These are phyloP conservation scores for Aspergillus conjunctus DNA, from an alignment of 495 filamentous ascomycete genomes.

Conservation along the genomic window DNA sequence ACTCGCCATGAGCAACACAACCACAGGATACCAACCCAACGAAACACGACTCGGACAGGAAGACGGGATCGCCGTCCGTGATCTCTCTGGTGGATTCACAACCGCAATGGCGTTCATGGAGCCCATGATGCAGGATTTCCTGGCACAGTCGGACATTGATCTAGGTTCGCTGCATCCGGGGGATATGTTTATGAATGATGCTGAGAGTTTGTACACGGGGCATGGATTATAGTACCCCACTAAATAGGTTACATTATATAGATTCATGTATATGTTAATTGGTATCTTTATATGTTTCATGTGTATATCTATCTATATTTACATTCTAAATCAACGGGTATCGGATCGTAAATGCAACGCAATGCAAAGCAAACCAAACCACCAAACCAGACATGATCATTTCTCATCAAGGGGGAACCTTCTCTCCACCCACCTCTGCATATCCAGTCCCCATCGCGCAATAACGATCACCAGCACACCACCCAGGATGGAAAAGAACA, in stretches of 20 bases:
- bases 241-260: slow-evolving; percentile 2
- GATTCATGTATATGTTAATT: background rate
- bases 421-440: slow-evolving; percentile 45
- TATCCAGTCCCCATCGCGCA: slow-evolving; percentile 44
- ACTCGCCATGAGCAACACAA: background rate
- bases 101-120: slow-evolving; percentile 50
- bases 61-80: background rate
- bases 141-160: slow-evolving; percentile 49
- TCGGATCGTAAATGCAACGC: background rate
- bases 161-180: slow-evolving; percentile 44
- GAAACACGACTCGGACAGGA: background rate
- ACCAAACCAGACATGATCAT: background rate
- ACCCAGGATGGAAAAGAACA: slow-evolving; percentile 37
- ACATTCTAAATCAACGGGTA: background rate
- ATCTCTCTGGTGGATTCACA: slow-evolving; percentile 35
- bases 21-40: slow-evolving; percentile 4
- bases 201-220: slow-evolving; percentile 42
- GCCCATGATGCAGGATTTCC: slow-evolving; percentile 50
- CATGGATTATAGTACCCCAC: slow-evolving; percentile 31
- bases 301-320: background rate
- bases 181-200: slow-evolving; percentile 45
- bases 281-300: background rate
- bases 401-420: slow-evolving; percentile 29
- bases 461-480: slow-evolving; percentile 38
- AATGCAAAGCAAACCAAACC: background rate